Conservation (phyloP, 345 rosid species). For the Carallia brachiata region DNA sequence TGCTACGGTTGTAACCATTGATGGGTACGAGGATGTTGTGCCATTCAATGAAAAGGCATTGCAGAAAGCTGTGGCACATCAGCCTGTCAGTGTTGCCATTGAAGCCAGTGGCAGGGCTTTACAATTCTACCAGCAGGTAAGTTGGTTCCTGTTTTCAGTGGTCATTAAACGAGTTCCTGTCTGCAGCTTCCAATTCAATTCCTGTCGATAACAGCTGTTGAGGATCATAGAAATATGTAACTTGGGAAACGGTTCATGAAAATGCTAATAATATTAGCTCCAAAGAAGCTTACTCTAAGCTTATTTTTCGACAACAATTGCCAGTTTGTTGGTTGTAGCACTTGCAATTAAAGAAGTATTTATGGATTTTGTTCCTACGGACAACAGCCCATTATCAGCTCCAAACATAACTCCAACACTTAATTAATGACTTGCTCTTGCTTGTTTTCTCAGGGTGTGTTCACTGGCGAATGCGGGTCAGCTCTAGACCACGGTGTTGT, state of each 20-base stretch:
- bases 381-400: too few relatives aligned
- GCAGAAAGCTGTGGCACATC: conserved; percentile 28
- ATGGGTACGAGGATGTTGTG: conserved; percentile 25
- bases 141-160: background rate
- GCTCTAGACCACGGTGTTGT: conserved; percentile 26
- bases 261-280: too few relatives aligned
- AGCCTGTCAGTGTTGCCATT: conserved; percentile 30
- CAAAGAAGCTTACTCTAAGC: too few relatives aligned
- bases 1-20: conserved; percentile 19
- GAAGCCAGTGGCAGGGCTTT: conserved; percentile 26
- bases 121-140: conserved; percentile 22
- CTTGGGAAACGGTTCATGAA: too few relatives aligned
- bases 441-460: conserved; percentile 16
- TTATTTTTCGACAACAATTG: too few relatives aligned
- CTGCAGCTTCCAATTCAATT: background rate
- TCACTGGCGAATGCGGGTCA: conserved; percentile 28
- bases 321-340: too few relatives aligned
- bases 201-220: too few relatives aligned
- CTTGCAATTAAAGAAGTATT: background rate
- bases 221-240: too few relatives aligned
- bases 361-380: background rate
- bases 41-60: conserved; percentile 22
- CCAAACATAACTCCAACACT: too few relatives aligned
- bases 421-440: background rate
- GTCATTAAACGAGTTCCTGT: background rate